A percentile compares a stretch with the other conserved stretches of the same genome.
Evolutionary conservation across 2,329 filamentous ascomycete species (phyloP).

Genomic region (Pleoardoris graminearum): DNA sequence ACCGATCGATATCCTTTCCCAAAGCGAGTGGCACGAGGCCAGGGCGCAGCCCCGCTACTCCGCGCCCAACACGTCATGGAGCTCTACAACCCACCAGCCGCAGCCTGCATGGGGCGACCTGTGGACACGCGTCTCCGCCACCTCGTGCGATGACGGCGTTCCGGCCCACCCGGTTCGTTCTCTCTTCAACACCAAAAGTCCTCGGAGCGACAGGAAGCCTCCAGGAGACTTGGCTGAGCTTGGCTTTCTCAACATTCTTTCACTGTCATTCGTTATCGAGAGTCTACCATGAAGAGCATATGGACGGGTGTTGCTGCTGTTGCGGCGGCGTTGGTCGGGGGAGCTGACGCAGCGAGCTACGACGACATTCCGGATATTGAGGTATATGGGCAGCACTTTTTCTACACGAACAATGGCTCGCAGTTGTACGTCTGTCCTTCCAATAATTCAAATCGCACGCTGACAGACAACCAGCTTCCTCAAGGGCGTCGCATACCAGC

Average conservation of each 20-base stretch:
- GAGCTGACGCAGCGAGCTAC: conserved; percentile 33
- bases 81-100: neutral
- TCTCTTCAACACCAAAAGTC: neutral
- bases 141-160: neutral
- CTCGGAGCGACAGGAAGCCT: neutral
- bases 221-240: neutral
- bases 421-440: conserved; percentile 57
- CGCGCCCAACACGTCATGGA: neutral
- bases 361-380: conserved; percentile 38
- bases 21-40: neutral
- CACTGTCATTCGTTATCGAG: conserved; percentile 6
- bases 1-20: neutral
- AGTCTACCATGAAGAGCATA: conserved; percentile 3
- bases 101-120: neutral
- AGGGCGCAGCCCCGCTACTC: neutral
- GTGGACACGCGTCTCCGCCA: conserved; percentile 7
- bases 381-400: conserved; percentile 77
- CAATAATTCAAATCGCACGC: neutral
- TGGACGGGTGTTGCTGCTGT: conserved; percentile 10
- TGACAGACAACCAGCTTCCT: conserved; percentile 63
- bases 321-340: conserved; percentile 21
- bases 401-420: conserved; percentile 79
- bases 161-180: neutral
- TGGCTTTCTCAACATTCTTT: conserved; percentile 1
- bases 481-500: conserved; percentile 92